These are phyloP conservation scores for Torulaspora gathmanii DNA, from an alignment of 805 yeast genomes.

Conservation along the genomic window DNA sequence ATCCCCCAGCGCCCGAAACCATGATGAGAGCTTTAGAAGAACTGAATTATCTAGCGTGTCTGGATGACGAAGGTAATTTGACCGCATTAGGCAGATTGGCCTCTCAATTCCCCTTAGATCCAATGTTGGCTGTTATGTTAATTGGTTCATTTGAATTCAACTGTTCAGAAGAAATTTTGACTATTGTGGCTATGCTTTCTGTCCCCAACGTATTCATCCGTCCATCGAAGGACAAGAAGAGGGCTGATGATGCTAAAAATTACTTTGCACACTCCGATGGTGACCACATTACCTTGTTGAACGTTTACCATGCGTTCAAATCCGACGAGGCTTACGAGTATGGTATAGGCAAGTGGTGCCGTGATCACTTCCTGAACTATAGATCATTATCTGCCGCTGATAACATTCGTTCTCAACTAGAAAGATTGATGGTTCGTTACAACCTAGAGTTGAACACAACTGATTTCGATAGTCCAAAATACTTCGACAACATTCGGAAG, in stretches of 20 bases:
- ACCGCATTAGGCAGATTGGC: constrained; percentile 88
- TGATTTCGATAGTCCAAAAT: constrained; percentile 58
- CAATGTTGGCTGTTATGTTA: constrained; percentile 88
- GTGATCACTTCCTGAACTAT: constrained; percentile 79
- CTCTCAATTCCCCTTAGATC: constrained; percentile 91
- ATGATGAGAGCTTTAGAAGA: constrained; percentile 99
- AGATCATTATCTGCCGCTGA: constrained; percentile 84
- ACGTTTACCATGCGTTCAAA: constrained; percentile 80
- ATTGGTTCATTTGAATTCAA: constrained; percentile 80
- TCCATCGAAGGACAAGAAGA: constrained; percentile 79
- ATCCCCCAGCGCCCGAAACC: constrained; percentile 99
- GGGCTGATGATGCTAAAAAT: constrained; percentile 87
- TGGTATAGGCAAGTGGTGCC: constrained; percentile 80
- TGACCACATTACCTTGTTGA: constrained; percentile 85
- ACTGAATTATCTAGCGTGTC: constrained; percentile 80
- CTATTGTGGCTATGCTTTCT: constrained; percentile 84
- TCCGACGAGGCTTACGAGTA: constrained; percentile 64
- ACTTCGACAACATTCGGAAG: constrained; percentile 74
- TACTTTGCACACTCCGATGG: constrained; percentile 90
- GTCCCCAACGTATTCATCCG: constrained; percentile 94
- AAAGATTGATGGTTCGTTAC: constrained; percentile 74
- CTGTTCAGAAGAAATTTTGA: constrained; percentile 83
- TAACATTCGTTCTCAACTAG: constrained; percentile 78
- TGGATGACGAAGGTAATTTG: constrained; percentile 86
- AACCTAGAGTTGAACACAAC: constrained; percentile 71